Evolutionary conservation across 495 filamentous ascomycete genomes (phyloP), one percentile per base, ranked within the genome.

Genomic region (Lophium mytilinum): DNA sequence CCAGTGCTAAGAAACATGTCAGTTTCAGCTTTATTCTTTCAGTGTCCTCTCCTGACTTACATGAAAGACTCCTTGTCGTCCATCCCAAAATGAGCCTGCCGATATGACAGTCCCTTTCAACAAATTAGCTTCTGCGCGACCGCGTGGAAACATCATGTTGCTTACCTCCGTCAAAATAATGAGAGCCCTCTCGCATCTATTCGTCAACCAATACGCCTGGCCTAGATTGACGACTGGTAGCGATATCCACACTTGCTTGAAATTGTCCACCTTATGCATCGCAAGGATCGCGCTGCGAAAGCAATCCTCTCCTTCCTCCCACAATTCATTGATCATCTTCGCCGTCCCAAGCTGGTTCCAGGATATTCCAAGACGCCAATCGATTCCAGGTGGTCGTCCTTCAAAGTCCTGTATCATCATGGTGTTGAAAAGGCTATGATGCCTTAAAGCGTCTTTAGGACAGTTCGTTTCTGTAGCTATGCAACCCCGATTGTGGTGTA

Each of bases 201-300:
- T 59, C 34, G 47, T 42, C 9, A 69, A 24, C 67, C 64, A 69
- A 9, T 55, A 58, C 12, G 59, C 52, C 11, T 60, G 52, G n/a
- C 67, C 67, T 4, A 70, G 61, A 47, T 70, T 70, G 3, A 62
- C 56, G 34, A 53, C 19, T 1, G 64, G 64, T 6, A 65, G 30
- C 35, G 62, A 64, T n/a, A 65, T 55, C 36, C 17, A 49, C 9
- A 57, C 40, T 54, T 42, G 19, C 19, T 19, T 45, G 41, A 52
- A 52, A 24, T 52, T 19, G 15, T 36, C 35, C 12, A 52, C 15
- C 37, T 37, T 35, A 7, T 36, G 50, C 50, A 52, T 52, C 15
- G 10, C 36, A 3, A 19, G 21, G 15, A 52, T 52, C 9, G 50
- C 14, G 7, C 17, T 5, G 5, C 21, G 30, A 12, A 43, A 55